phyloP scores from a whole-genome alignment of 176 grass and related monocot genomes.

The Bolboschoenus planiculmis region DNA sequence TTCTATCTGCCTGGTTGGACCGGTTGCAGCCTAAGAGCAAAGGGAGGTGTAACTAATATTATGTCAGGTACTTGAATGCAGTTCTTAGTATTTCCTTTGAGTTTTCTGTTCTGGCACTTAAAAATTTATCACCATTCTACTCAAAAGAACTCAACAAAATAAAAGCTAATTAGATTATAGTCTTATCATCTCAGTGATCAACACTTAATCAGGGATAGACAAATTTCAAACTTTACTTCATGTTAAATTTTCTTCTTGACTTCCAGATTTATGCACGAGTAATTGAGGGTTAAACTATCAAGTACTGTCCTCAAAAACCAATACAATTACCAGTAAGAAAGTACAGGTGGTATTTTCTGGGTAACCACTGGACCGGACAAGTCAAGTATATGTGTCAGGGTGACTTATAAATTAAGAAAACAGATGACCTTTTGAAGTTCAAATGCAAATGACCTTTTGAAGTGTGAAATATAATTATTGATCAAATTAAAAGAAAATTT shows the following conservation, averaged over 20 bases:
- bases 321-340: not conserved
- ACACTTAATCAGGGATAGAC: not conserved
- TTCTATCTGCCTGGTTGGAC: not conserved
- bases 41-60: not conserved
- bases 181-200: not conserved
- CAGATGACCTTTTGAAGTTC: no score
- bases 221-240: not conserved
- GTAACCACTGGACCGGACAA: not conserved
- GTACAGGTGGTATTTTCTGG: not conserved
- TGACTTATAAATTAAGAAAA: not conserved
- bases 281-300: not conserved
- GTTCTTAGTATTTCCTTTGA: not conserved
- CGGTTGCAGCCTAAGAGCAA: not conserved
- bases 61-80: not conserved
- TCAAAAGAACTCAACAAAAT: not conserved
- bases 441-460: not conserved
- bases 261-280: not conserved
- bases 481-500: not conserved
- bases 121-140: not conserved
- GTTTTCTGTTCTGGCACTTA: not conserved
- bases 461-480: no score
- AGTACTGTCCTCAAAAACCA: not conserved
- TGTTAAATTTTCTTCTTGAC: not conserved
- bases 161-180: not conserved
- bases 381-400: no score